Conservation (phyloP, 768 basidiomycete species). For the Hygrocybe punicea region DNA sequence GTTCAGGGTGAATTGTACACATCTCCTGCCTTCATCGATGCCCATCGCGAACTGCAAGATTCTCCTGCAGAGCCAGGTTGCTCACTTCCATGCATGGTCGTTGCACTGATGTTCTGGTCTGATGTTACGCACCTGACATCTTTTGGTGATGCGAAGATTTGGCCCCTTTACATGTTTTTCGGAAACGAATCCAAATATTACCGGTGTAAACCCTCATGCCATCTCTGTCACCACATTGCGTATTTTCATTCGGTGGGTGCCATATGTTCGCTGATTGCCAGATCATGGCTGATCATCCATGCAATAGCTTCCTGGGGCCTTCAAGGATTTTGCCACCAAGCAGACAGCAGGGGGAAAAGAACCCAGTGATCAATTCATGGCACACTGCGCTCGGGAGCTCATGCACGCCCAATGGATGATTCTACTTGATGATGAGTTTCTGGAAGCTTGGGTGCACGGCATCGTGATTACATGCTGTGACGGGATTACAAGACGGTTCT, state of each 20-base stretch:
- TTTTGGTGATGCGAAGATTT: conserved; percentile 35
- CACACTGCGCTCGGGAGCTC: conserved; percentile 31
- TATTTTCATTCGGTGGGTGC: conserved; percentile 36
- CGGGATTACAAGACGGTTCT: conserved; percentile 26
- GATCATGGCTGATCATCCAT: neutral
- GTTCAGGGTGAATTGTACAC: neutral
- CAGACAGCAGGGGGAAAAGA: conserved; percentile 4
- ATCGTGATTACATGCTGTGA: conserved; percentile 28
- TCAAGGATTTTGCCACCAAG: conserved; percentile 23
- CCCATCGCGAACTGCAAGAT: conserved; percentile 8
- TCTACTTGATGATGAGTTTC: conserved; percentile 15
- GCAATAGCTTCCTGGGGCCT: conserved; percentile 26
- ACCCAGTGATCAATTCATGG: conserved; percentile 15
- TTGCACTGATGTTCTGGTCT: conserved; percentile 13
- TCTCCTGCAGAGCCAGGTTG: neutral
- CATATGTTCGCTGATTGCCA: neutral
- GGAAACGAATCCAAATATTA: conserved; percentile 40
- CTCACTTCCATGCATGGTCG: neutral
- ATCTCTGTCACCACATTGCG: conserved; percentile 37
- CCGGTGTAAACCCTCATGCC: conserved; percentile 24
- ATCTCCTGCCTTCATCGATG: neutral
- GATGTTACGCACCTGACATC: conserved; percentile 35
- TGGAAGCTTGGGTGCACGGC: conserved; percentile 27
- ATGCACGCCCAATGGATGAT: conserved; percentile 27
- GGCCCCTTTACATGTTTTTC: conserved; percentile 41